A percentile compares a stretch with the other conserved stretches of the same genome.
These are phyloP conservation scores for Pterocarpus santalinus DNA, from an alignment of 306 rosid species.

Conservation along the genomic window DNA sequence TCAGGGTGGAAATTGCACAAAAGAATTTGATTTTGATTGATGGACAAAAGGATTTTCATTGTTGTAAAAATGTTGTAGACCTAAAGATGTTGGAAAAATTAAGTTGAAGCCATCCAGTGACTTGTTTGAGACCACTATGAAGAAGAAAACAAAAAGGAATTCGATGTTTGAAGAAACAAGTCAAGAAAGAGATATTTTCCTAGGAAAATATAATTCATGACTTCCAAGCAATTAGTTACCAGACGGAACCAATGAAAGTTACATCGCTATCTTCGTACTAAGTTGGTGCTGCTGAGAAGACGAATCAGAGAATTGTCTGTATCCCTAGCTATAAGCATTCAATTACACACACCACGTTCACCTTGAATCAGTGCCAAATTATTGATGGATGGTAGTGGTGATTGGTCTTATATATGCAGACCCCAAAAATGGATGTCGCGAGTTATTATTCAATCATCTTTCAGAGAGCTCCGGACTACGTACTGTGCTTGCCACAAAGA, in stretches of 20 bases:
- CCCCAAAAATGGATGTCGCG: constrained; percentile 46
- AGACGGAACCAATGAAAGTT: constrained; percentile 38
- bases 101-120: constrained; percentile 4
- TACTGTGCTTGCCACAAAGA: constrained; percentile 49
- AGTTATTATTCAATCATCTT: constrained; percentile 36
- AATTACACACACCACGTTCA: constrained; percentile 33
- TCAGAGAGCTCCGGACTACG: constrained; percentile 17
- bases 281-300: constrained; percentile 42
- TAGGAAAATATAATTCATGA: constrained; percentile 18
- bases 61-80: not conserved
- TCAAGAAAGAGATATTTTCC: constrained; percentile 27
- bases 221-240: constrained; percentile 42
- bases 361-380: constrained; percentile 42
- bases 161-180: constrained; percentile 35
- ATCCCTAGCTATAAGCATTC: constrained; percentile 43
- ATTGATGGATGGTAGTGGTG: constrained; percentile 43
- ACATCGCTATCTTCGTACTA: constrained; percentile 43
- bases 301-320: constrained; percentile 53
- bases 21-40: not conserved
- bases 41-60: not conserved
- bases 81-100: not conserved
- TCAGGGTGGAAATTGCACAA: not conserved
- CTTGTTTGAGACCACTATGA: not conserved
- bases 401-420: constrained; percentile 47
- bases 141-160: not conserved